Percentiles rank a stretch among this genome's conserved stretches.
Evolutionary conservation across 805 yeast genomes (phyloP).

Genomic region (Dipodascus geniculatus): DNA sequence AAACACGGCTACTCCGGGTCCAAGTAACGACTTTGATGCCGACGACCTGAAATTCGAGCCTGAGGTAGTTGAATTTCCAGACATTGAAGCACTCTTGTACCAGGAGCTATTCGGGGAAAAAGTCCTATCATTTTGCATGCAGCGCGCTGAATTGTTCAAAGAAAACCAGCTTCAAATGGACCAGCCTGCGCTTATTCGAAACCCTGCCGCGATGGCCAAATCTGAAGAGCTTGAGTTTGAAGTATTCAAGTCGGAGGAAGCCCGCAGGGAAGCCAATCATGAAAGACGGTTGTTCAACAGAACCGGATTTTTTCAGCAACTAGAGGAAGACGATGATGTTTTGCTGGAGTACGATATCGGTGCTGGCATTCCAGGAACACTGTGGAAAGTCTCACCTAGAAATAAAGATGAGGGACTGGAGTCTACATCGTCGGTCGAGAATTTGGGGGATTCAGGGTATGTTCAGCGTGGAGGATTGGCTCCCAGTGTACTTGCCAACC

Average conservation of each 20-base stretch:
- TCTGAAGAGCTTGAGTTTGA: conserved; percentile 25
- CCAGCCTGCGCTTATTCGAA: conserved; percentile 58
- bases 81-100: conserved; percentile 76
- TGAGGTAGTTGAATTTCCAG: conserved; percentile 26
- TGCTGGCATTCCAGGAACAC: conserved; percentile 66
- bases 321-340: conserved; percentile 27
- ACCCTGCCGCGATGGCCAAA: conserved; percentile 55
- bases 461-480: conserved; percentile 41
- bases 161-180: conserved; percentile 47
- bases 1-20: not conserved
- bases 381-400: conserved; percentile 10
- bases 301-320: conserved; percentile 13
- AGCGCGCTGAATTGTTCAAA: conserved; percentile 56
- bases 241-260: conserved; percentile 12
- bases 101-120: conserved; percentile 68
- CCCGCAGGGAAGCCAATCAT: conserved; percentile 22
- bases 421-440: conserved; percentile 37
- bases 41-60: conserved; percentile 18
- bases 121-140: conserved; percentile 61
- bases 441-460: conserved; percentile 28
- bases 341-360: conserved; percentile 69
- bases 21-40: conserved; percentile 9
- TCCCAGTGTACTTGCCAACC: conserved; percentile 48
- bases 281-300: conserved; percentile 12
- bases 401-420: conserved; percentile 38